These are phyloP conservation scores for Umbelopsis isabellina DNA, from an alignment of 192 early-diverging fungal species.

Conservation along the genomic window DNA sequence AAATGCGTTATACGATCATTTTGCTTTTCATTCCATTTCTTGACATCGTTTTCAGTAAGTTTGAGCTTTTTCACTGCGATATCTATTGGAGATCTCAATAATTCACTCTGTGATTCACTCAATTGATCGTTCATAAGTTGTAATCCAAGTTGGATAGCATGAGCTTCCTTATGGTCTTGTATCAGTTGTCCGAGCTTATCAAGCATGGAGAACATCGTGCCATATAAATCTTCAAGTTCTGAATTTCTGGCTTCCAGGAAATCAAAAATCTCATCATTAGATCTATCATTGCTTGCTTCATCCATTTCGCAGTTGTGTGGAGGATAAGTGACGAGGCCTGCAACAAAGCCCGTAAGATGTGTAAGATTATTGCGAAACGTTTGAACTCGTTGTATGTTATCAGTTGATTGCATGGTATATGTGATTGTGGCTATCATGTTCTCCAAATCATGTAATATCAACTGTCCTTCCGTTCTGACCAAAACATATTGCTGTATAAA, in stretches of 20 bases:
- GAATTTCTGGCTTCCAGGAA: neutral
- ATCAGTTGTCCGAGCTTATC: conserved; percentile 25
- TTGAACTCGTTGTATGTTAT: conserved; percentile 21
- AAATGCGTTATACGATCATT: neutral
- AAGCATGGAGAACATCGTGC: conserved; percentile 1
- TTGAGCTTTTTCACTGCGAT: neutral
- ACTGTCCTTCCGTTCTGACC: conserved; percentile 13
- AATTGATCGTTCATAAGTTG: neutral
- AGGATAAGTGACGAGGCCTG: conserved; percentile 28
- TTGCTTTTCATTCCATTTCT: conserved; percentile 11
- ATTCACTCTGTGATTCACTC: neutral
- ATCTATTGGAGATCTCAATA: neutral
- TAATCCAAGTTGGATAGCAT: conserved; percentile 21
- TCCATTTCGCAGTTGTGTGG: conserved; percentile 11
- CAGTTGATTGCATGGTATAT: neutral
- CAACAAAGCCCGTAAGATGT: conserved; percentile 21
- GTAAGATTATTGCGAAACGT: conserved; percentile 18
- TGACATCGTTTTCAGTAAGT: conserved; percentile 22
- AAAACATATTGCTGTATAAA: conserved; percentile 32
- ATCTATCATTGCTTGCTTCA: conserved; percentile 14
- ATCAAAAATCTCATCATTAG: conserved; percentile 23
- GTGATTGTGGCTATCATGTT: neutral
- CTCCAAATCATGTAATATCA: conserved; percentile 19
- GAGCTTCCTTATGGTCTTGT: conserved; percentile 21
- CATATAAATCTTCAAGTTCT: conserved; percentile 20